Conservation (phyloP, 495 filamentous ascomycete genomes). For the Lasiosphaeria ovina region DNA sequence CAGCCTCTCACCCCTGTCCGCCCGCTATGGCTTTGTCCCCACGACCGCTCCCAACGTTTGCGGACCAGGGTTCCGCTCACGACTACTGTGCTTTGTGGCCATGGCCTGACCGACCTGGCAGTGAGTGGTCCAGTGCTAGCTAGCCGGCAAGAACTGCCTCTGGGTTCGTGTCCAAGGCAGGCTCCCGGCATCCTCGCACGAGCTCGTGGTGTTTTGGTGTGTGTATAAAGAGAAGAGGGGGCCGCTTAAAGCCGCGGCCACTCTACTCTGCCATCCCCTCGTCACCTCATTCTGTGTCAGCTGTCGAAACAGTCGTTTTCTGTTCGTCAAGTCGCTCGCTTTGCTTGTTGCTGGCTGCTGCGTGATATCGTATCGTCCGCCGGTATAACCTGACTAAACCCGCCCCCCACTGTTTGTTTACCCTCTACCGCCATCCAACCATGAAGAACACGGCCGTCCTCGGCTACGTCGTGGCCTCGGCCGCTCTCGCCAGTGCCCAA, state of each 20-base stretch:
- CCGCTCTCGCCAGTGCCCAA: constrained; percentile 29
- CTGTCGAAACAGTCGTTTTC: background rate
- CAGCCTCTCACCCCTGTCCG: background rate
- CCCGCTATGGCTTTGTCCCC: background rate
- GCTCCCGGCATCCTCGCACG: background rate
- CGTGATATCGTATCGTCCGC: background rate
- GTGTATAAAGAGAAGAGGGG: background rate
- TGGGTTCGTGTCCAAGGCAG: too few relatives aligned
- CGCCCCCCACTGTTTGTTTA: background rate
- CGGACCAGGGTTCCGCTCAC: background rate
- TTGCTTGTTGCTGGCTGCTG: constrained; percentile 2
- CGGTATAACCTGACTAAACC: background rate
- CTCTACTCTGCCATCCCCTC: background rate
- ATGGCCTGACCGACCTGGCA: background rate
- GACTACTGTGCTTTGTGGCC: background rate
- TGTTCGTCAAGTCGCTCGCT: background rate
- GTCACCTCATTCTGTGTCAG: background rate
- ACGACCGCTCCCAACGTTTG: background rate
- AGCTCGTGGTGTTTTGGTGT: background rate
- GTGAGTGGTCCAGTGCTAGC: background rate
- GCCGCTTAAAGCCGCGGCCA: background rate
- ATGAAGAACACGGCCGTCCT: constrained; percentile 35
- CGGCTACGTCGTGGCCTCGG: constrained; percentile 22
- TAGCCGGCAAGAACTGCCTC: too few relatives aligned
- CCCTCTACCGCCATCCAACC: constrained; percentile 6